These are phyloP conservation scores for Claviceps africana DNA, from an alignment of 2,329 filamentous ascomycete species.

Conservation along the genomic window DNA sequence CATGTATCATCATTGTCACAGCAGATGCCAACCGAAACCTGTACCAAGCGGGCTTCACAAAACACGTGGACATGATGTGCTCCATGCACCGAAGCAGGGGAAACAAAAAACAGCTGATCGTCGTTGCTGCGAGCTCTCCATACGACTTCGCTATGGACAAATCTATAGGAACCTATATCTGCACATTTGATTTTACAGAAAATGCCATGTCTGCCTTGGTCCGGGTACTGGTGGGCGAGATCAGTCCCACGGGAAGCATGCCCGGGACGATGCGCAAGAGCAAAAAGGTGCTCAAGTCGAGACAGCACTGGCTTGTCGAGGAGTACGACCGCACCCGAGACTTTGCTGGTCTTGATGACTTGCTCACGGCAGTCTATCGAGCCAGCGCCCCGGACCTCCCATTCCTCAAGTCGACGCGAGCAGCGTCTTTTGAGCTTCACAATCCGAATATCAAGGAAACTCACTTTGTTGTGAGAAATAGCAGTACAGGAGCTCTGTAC, in stretches of 20 bases:
- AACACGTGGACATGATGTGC: slow-evolving; percentile 92
- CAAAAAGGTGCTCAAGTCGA: slow-evolving; percentile 75
- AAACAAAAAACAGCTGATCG: slow-evolving; percentile 78
- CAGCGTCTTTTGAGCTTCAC: slow-evolving; percentile 62
- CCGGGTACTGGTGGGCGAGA: slow-evolving; percentile 69
- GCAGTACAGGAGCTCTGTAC: slow-evolving; percentile 79
- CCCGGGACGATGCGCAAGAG: slow-evolving; percentile 72
- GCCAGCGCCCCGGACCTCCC: slow-evolving; percentile 51
- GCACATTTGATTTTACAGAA: slow-evolving; percentile 93
- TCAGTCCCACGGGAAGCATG: slow-evolving; percentile 42
- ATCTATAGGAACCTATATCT: slow-evolving; percentile 80
- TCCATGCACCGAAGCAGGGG: slow-evolving; percentile 63
- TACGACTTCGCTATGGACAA: slow-evolving; percentile 95
- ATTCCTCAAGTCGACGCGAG: slow-evolving; percentile 55
- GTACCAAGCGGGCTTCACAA: slow-evolving; percentile 89
- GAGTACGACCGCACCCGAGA: slow-evolving; percentile 73
- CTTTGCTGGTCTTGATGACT: slow-evolving; percentile 54
- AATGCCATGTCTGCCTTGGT: slow-evolving; percentile 76
- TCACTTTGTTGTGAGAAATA: slow-evolving; percentile 88
- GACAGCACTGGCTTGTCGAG: slow-evolving; percentile 90
- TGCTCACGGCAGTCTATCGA: slow-evolving; percentile 58
- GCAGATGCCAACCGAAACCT: slow-evolving; percentile 89
- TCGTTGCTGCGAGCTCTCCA: slow-evolving; percentile 85
- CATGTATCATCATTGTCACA: slow-evolving; percentile 78
- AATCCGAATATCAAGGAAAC: slow-evolving; percentile 59